Evolutionary conservation across 2,329 filamentous ascomycete species (phyloP).

Genomic region (Colletotrichum endophyticum): DNA sequence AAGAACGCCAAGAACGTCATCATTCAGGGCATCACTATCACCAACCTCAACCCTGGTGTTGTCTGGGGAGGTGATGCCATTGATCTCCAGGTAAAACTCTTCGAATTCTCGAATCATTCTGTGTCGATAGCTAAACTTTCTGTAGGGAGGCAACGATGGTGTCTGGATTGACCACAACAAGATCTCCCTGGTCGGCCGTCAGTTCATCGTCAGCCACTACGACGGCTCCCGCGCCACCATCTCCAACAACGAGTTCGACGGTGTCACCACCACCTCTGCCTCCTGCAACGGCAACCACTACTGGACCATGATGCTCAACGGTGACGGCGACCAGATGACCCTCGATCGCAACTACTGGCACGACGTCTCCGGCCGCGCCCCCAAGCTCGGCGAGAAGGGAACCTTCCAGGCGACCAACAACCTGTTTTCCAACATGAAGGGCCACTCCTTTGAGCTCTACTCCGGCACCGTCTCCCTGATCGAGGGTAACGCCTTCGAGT

Average conservation of each 20-base stretch:
- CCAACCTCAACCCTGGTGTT: constrained; percentile 43
- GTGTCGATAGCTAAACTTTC: constrained; percentile 18
- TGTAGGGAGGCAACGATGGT: constrained; percentile 28
- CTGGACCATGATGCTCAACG: constrained; percentile 36
- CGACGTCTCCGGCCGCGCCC: constrained; percentile 30
- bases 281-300: constrained; percentile 35
- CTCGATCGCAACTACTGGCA: constrained; percentile 35
- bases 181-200: constrained; percentile 43
- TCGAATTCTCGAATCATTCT: not conserved
- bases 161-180: constrained; percentile 41
- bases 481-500: constrained; percentile 30
- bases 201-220: constrained; percentile 43
- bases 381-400: constrained; percentile 32
- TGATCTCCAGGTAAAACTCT: not conserved
- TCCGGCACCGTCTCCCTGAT: constrained; percentile 30
- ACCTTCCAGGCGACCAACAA: constrained; percentile 32
- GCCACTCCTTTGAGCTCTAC: constrained; percentile 57
- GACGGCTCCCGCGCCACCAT: constrained; percentile 37
- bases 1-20: constrained; percentile 52
- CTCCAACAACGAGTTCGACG: constrained; percentile 44
- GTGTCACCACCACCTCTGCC: constrained; percentile 34
- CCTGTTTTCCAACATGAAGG: constrained; percentile 30
- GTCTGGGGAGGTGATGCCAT: constrained; percentile 45
- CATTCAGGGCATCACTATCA: constrained; percentile 54
- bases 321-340: constrained; percentile 38